phyloP scores from a whole-genome alignment of 1,284 basidiomycete species.

The Ganoderma sinense region DNA sequence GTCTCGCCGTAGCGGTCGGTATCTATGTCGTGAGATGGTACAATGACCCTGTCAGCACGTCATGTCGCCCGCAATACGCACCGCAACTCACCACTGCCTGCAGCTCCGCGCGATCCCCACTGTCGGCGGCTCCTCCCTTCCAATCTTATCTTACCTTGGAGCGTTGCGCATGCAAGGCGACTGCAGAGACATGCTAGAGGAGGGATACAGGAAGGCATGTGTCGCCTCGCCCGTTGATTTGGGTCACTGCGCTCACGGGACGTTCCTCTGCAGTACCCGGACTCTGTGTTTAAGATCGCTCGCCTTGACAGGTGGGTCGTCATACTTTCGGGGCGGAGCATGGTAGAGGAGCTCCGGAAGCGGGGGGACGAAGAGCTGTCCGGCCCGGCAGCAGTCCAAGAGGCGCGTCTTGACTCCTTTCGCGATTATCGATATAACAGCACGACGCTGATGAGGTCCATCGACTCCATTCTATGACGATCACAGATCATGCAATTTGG shows the following conservation, averaged over 20 bases:
- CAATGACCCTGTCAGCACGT: not conserved
- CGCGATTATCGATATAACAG: not conserved
- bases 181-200: not conserved
- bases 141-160: not conserved
- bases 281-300: conserved; percentile 41
- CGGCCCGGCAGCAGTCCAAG: not conserved
- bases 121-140: not conserved
- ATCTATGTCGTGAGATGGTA: not conserved
- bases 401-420: not conserved
- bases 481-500: conserved; percentile 15
- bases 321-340: conserved; percentile 27
- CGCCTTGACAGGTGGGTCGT: conserved; percentile 42
- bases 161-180: not conserved
- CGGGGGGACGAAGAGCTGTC: not conserved
- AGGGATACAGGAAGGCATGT: not conserved
- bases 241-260: not conserved
- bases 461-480: not conserved
- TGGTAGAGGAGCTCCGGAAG: conserved; percentile 1
- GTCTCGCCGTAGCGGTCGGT: not conserved
- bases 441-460: not conserved
- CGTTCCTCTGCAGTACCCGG: conserved; percentile 39
- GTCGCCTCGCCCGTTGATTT: not conserved
- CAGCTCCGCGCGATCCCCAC: not conserved
- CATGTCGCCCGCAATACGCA: not conserved
- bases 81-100: not conserved